Percentiles rank a stretch among this genome's conserved stretches.
Evolutionary conservation across 768 basidiomycete species (phyloP).

Genomic region (Leccinum olivaceopallidum): DNA sequence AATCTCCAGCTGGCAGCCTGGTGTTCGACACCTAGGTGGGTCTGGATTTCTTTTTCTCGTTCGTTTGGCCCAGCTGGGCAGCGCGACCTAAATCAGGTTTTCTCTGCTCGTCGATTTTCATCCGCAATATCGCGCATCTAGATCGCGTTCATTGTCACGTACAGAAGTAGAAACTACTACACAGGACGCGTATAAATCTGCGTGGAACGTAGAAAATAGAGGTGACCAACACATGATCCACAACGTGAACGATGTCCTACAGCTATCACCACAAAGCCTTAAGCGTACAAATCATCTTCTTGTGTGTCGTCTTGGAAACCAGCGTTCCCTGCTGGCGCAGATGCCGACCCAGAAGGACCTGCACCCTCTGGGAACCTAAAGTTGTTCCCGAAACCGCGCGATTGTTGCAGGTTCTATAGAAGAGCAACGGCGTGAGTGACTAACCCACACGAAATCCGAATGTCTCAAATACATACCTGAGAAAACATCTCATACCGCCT

Average conservation of each 20-base stretch:
- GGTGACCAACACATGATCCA: neutral
- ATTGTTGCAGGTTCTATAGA: slow-evolving; percentile 76
- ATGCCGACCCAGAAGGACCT: slow-evolving; percentile 34
- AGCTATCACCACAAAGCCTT: slow-evolving; percentile 1
- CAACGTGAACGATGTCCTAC: neutral
- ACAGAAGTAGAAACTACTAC: slow-evolving; percentile 7
- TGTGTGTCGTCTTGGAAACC: slow-evolving; percentile 83
- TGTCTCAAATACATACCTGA: slow-evolving; percentile 51
- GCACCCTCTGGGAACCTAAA: slow-evolving; percentile 97
- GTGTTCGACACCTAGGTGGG: neutral
- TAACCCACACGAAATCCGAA: neutral
- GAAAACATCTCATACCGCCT: slow-evolving; percentile 98
- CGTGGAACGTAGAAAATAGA: neutral
- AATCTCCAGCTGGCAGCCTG: no score
- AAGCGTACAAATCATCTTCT: slow-evolving; percentile 94
- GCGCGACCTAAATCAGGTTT: no score
- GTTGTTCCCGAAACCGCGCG: slow-evolving; percentile 88
- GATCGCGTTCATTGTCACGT: slow-evolving; percentile 7
- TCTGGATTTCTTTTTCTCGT: neutral
- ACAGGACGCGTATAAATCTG: slow-evolving; percentile 1
- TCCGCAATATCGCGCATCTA: slow-evolving; percentile 5
- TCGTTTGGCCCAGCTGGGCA: no score
- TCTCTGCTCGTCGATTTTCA: no score
- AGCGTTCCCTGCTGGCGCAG: slow-evolving; percentile 60
- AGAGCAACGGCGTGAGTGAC: slow-evolving; percentile 1